Conservation (phyloP, 768 basidiomycete genomes). For the Amanita inopinata region DNA sequence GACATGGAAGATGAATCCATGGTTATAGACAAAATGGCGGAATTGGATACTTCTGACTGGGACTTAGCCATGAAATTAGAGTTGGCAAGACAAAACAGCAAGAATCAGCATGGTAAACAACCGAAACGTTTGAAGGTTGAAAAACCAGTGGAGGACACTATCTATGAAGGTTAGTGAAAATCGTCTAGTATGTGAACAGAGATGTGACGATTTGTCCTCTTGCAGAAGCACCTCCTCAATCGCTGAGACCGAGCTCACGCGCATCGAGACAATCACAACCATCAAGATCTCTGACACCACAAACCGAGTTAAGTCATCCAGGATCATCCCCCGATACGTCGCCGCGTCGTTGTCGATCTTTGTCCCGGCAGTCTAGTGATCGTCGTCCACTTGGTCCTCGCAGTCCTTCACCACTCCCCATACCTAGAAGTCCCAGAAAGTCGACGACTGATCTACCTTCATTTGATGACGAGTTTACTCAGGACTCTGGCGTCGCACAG, state of each 20-base stretch:
- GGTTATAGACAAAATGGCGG: conserved; percentile 24
- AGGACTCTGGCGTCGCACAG: conserved; percentile 23
- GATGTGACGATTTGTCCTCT: conserved; percentile 1
- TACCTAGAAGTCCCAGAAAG: conserved; percentile 28
- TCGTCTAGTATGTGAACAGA: no score
- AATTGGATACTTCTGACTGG: conserved; percentile 58
- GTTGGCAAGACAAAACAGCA: conserved; percentile 76
- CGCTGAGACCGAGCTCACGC: conserved; percentile 46
- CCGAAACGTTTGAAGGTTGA: conserved; percentile 31
- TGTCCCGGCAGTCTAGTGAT: conserved; percentile 41
- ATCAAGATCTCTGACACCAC: conserved; percentile 38
- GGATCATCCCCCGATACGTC: conserved; percentile 20
- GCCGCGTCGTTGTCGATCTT: conserved; percentile 29
- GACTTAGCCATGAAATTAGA: conserved; percentile 73
- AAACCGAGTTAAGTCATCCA: conserved; percentile 28
- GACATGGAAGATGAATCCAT: conserved; percentile 39
- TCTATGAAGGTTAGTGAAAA: conserved; percentile 70
- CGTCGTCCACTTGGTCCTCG: conserved; percentile 67
- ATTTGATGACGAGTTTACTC: conserved; percentile 35
- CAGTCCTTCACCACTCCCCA: conserved; percentile 60
- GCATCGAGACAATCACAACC: conserved; percentile 34
- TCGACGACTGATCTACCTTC: conserved; percentile 28
- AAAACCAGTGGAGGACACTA: conserved; percentile 48
- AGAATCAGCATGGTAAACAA: conserved; percentile 53
- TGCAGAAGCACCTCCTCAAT: conserved; percentile 51